Evolutionary conservation across 2,329 filamentous ascomycete species (phyloP).

Genomic region (Colletotrichum lini): DNA sequence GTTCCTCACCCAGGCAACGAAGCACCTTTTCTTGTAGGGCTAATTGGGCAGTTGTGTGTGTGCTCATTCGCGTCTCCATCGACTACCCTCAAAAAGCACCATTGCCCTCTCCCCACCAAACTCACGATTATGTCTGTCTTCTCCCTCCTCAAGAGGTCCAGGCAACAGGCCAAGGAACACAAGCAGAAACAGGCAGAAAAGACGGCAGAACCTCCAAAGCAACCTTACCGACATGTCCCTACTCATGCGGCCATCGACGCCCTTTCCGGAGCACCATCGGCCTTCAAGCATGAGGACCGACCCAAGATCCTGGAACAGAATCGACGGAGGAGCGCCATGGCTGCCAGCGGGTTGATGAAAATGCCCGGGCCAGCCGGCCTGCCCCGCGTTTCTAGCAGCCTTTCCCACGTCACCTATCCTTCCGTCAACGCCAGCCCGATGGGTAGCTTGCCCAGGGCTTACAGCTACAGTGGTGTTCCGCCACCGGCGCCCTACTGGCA

Average conservation of each 20-base stretch:
- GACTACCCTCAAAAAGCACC: not conserved
- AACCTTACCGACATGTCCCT: slow-evolving; percentile 73
- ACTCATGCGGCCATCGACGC: slow-evolving; percentile 74
- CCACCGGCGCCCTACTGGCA: slow-evolving; percentile 46
- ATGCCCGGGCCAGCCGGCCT: slow-evolving; percentile 49
- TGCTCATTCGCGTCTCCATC: not conserved
- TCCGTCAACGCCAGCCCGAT: slow-evolving; percentile 57
- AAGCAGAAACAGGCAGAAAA: slow-evolving; percentile 64
- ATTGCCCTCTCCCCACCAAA: not conserved
- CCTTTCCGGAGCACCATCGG: slow-evolving; percentile 66
- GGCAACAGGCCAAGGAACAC: slow-evolving; percentile 69
- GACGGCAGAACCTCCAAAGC: slow-evolving; percentile 54
- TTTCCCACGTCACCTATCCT: slow-evolving; percentile 64
- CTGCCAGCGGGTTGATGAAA: slow-evolving; percentile 55
- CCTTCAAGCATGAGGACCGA: slow-evolving; percentile 64
- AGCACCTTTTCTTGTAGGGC: not conserved
- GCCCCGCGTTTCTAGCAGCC: slow-evolving; percentile 63
- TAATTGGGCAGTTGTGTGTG: not conserved
- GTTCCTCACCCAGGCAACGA: not conserved
- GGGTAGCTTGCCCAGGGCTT: slow-evolving; percentile 57
- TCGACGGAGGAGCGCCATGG: slow-evolving; percentile 63
- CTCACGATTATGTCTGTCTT: slow-evolving; percentile 69
- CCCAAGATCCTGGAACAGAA: slow-evolving; percentile 66
- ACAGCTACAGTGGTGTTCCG: slow-evolving; percentile 60
- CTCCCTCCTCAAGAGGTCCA: slow-evolving; percentile 65